Conservation (phyloP, 2,329 filamentous ascomycete genomes). For the Chaetomiaceae sp. region DNA sequence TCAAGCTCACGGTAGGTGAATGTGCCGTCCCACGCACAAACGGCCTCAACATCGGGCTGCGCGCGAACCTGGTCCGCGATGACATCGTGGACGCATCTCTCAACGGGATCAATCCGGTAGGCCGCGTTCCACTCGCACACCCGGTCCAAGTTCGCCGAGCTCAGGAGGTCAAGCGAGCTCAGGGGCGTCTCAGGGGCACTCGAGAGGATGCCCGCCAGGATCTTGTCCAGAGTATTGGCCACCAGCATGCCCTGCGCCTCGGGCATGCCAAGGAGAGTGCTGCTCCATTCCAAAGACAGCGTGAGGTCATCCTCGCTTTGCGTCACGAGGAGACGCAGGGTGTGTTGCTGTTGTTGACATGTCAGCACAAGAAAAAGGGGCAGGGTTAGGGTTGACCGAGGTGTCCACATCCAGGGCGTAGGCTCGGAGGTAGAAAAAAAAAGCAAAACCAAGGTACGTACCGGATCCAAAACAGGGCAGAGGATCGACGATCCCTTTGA, state of each 20-base stretch:
- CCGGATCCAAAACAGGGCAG: slow-evolving; percentile 10
- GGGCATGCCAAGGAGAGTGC: slow-evolving; percentile 15
- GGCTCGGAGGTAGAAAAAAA: too few species aligned
- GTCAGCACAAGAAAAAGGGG: background rate
- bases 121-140: slow-evolving; percentile 38
- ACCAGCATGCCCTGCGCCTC: slow-evolving; percentile 18
- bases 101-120: slow-evolving; percentile 37
- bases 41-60: slow-evolving; percentile 38
- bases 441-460: background rate
- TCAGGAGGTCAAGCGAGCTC: slow-evolving; percentile 14
- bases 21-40: slow-evolving; percentile 48
- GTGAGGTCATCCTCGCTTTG: slow-evolving; percentile 1
- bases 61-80: slow-evolving; percentile 36
- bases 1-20: slow-evolving; percentile 46
- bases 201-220: slow-evolving; percentile 17
- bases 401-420: too few species aligned
- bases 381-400: slow-evolving; percentile 8
- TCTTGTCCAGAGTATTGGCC: slow-evolving; percentile 20
- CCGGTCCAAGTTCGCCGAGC: slow-evolving; percentile 36
- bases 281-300: slow-evolving; percentile 23
- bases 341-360: slow-evolving; percentile 11
- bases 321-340: slow-evolving; percentile 20
- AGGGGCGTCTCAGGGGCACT: slow-evolving; percentile 9
- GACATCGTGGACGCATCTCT: slow-evolving; percentile 44
- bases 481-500: slow-evolving; percentile 1